These are phyloP conservation scores for Trichoderma endophyticum DNA, from an alignment of 2,329 filamentous ascomycete species.

Conservation along the genomic window DNA sequence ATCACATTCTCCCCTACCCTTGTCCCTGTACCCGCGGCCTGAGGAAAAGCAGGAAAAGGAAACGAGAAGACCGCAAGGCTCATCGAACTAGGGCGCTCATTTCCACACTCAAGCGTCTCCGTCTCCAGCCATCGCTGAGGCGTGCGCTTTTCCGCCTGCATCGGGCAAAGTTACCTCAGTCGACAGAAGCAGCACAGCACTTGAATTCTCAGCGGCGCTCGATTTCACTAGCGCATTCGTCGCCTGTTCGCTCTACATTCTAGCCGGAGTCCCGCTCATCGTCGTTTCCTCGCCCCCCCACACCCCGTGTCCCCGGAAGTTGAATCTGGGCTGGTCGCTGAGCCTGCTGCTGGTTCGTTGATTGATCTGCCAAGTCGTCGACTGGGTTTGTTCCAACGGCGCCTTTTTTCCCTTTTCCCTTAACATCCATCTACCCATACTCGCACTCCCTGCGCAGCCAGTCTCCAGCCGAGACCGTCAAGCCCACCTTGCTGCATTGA, in stretches of 20 bases:
- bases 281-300: constrained; percentile 13
- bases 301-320: constrained; percentile 19
- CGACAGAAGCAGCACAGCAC: constrained; percentile 8
- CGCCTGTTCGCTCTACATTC: constrained; percentile 17
- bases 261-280: constrained; percentile 14
- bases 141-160: constrained; percentile 5
- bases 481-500: constrained; percentile 2
- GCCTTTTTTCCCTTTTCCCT: constrained; percentile 11
- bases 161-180: constrained; percentile 3
- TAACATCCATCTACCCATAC: constrained; percentile 11
- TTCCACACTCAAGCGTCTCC: not conserved
- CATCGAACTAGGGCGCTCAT: not conserved
- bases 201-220: not conserved
- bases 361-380: constrained; percentile 15
- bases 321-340: constrained; percentile 16
- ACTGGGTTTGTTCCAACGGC: not conserved
- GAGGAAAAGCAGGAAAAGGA: not conserved
- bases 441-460: not conserved
- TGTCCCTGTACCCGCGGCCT: not conserved
- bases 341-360: constrained; percentile 15
- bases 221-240: constrained; percentile 14
- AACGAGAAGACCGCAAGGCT: not conserved
- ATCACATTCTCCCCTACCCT: not conserved
- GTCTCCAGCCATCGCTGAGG: not conserved
- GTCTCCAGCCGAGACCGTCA: not conserved